Evolutionary conservation across 768 basidiomycete genomes (phyloP), one percentile per base, ranked within the genome.

Genomic region (Amanita exitialis): DNA sequence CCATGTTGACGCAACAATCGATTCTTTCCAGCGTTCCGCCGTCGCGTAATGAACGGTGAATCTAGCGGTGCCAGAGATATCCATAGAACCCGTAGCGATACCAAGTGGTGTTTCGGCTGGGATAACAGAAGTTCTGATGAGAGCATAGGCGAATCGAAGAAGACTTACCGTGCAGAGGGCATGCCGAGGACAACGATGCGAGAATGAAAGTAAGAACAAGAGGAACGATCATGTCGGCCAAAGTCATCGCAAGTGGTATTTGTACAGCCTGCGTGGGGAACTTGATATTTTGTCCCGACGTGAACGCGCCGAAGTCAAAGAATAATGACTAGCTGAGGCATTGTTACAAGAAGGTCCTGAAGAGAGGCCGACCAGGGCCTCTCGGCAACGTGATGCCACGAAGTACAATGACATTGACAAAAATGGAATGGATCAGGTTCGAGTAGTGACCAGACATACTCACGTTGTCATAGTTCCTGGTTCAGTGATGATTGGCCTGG

Each of bases 21-120:
- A 82, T 5, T 74, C 67, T 39, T 69, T 63, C 82, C 83, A 90
- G 51, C 86, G 73, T 12, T 67, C 54, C 5, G 82, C 81, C 51
- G 69, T 69, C 6, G 79, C 86, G 61, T 90, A 90, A 58, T 73
- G 80, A 52, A 83, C 84, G 28, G 77, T 61, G 60, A 81, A 88
- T 37, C 84, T 71, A 46, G 68, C 64, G 23, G 73, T 78, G 27
- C 76, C 78, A 42, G 70, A 61, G 15, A 66, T 64, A 54, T 78
- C 77, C 3, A 66, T 36, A 3, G 71, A 68, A 27, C 86, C 85
- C 15, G 62, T 61, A 7, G 85, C 85, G 16, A 65, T 63, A 15
- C 85, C 85, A 21, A 86, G 52, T 15, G 73, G 68, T 1, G 85
- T 86, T 15, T 54, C 18, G 27, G 67, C 58, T 34, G 54, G 27